Base-by-base conservation (phyloP, 257 asterid species). In the Thymus mandschuricus region DNA sequence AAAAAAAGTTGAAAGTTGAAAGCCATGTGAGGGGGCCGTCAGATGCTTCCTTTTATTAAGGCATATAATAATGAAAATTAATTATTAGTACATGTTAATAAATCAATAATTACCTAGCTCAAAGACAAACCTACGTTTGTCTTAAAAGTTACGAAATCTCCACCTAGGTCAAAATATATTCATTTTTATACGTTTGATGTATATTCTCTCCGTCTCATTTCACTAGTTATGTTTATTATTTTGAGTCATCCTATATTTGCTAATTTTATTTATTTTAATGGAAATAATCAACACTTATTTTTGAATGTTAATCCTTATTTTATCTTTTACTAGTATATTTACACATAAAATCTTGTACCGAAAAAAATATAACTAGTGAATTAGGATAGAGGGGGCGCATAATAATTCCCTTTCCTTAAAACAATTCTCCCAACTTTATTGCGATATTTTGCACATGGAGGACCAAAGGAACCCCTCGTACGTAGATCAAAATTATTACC, bases 381-480 rank as follows among this genome's bases (percentile, higher is more conserved):
- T 34, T 1, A 34, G 4, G 38, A 34, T 1, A 34, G 38, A 4
- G 4, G 38, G 38, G 1, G 1, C 4, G 6, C 3, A 38, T 38
- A 4, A 11, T 3, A 63, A 30, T 33, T 66, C 57, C 6, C 60
- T 40, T 21, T 30, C 11, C 8, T 8, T 35, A 3, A 60, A 60
- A 60, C 8, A 8, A 38, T 6, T 8, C 8, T n/a, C 27, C 49
- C 1, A 75, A 50, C 59, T 63, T 46, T 57, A 70, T 71, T 13
- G 45, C 73, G 72, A 70, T 76, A 80, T 64, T 70, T 59, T 49
- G 66, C 87, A 86, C 84, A 73, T 79, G 82, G 78, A 54, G 62
- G 51, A 62, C 54, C 31, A 62, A 49, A 51, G 72, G 83, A 73
- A 45, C 76, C 82, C 73, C 8, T 10, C 30, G 43, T 45, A 7